Evolutionary conservation across 148 eudicot species (phyloP).

Genomic region (Suaeda aralocaspica): DNA sequence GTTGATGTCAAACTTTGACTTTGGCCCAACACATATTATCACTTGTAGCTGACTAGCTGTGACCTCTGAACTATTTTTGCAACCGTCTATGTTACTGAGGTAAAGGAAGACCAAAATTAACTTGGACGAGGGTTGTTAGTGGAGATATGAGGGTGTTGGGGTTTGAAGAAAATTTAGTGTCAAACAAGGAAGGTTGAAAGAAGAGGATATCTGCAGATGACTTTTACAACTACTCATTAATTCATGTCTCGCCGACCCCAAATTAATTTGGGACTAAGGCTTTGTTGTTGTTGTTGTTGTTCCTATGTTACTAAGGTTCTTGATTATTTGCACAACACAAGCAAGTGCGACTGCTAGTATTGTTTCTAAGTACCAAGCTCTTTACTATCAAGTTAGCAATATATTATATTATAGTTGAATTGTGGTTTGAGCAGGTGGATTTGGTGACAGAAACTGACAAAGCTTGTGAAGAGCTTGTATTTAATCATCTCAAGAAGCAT

Average conservation of each 20-base stretch:
- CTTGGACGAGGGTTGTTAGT: too few species aligned
- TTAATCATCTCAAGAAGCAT: slow-evolving; percentile 64
- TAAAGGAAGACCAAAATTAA: too few species aligned
- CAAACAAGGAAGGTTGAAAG: too few species aligned
- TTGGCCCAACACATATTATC: background rate
- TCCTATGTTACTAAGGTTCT: background rate
- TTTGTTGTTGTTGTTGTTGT: too few species aligned
- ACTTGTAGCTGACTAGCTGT: background rate
- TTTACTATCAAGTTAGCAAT: background rate
- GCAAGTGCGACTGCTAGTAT: background rate
- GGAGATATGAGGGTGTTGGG: too few species aligned
- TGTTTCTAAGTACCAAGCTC: background rate
- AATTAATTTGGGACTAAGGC: too few species aligned
- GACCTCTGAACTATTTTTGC: background rate
- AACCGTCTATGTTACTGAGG: background rate
- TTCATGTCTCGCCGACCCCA: too few species aligned
- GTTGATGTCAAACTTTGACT: too few species aligned
- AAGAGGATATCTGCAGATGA: too few species aligned
- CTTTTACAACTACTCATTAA: too few species aligned
- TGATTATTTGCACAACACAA: background rate
- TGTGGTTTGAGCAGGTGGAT: slow-evolving; percentile 61
- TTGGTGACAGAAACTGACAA: slow-evolving; percentile 99
- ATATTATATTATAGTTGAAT: background rate
- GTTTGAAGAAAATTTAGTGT: too few species aligned
- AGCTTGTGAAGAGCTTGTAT: slow-evolving; percentile 90